A percentile compares a stretch with the other conserved stretches of the same genome.
Conservation (phyloP, 306 rosid genomes). For the Luffa aegyptiaca region DNA sequence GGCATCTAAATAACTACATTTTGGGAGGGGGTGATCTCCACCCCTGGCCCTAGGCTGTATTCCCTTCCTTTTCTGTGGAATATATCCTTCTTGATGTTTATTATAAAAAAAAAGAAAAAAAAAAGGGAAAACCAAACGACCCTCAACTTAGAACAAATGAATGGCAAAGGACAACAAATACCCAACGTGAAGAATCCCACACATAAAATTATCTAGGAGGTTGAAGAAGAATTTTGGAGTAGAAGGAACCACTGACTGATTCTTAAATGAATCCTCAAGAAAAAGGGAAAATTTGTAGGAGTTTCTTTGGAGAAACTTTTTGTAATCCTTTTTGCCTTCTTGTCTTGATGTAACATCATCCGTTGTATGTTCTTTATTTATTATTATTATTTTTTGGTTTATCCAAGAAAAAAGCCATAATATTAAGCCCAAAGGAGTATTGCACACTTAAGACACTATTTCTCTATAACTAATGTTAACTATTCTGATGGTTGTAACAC, state of each 20-base stretch:
- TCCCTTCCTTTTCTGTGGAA: neutral
- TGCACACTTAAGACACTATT: neutral
- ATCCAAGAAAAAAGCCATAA: neutral
- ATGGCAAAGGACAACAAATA: too few relatives aligned
- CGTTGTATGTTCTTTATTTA: neutral
- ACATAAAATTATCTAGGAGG: neutral
- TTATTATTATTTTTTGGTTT: neutral
- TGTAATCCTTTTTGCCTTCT: neutral
- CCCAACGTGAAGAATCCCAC: neutral
- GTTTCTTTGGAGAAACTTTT: neutral
- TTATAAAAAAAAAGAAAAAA: too few relatives aligned
- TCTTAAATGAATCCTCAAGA: neutral
- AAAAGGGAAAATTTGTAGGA: neutral
- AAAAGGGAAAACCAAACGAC: too few relatives aligned
- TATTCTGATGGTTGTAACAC: neutral
- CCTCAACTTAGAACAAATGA: too few relatives aligned
- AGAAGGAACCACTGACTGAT: neutral
- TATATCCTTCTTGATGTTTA: too few relatives aligned
- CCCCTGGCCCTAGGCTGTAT: too few relatives aligned
- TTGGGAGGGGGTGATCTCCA: too few relatives aligned
- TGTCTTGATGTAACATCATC: neutral
- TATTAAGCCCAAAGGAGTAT: neutral
- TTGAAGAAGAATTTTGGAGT: neutral
- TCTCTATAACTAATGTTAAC: neutral
- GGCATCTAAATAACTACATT: neutral